Conservation (phyloP, 495 filamentous ascomycete species). For the Extremus antarcticus region DNA sequence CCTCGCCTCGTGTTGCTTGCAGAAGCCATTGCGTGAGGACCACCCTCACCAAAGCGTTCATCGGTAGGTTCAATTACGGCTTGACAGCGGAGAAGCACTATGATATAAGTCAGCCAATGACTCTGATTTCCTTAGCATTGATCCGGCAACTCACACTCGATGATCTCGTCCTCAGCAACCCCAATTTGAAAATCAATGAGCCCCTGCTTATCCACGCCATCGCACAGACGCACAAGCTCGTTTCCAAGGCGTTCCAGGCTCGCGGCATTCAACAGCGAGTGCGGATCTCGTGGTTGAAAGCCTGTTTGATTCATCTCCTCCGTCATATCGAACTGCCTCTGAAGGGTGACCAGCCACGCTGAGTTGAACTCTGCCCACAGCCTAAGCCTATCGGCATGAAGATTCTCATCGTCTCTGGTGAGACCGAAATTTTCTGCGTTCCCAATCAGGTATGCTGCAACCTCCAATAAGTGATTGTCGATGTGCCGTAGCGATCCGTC, state of each 20-base stretch:
- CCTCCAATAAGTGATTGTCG: slow-evolving; percentile 57
- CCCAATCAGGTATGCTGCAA: slow-evolving; percentile 77
- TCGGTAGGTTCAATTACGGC: neutral
- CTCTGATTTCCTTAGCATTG: too few species aligned
- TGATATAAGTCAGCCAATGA: neutral
- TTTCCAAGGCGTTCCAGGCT: slow-evolving; percentile 68
- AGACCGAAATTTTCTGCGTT: slow-evolving; percentile 80
- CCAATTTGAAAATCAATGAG: slow-evolving; percentile 96
- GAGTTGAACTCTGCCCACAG: slow-evolving; percentile 94
- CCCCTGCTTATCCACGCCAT: slow-evolving; percentile 75
- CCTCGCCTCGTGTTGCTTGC: neutral
- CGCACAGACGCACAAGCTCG: slow-evolving; percentile 70
- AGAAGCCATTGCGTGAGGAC: neutral
- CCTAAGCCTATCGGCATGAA: slow-evolving; percentile 59
- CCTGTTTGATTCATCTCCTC: slow-evolving; percentile 47
- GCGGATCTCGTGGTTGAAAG: slow-evolving; percentile 46
- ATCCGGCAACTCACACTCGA: slow-evolving; percentile 48
- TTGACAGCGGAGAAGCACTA: neutral
- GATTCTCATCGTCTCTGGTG: slow-evolving; percentile 60
- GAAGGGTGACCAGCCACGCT: slow-evolving; percentile 81
- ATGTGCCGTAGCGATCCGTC: slow-evolving; percentile 64
- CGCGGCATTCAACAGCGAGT: slow-evolving; percentile 56
- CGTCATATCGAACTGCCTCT: slow-evolving; percentile 73
- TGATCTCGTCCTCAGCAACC: slow-evolving; percentile 89
- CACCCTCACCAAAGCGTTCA: neutral